phyloP scores from a whole-genome alignment of 768 basidiomycete species.

The Mycena sanguinolenta region DNA sequence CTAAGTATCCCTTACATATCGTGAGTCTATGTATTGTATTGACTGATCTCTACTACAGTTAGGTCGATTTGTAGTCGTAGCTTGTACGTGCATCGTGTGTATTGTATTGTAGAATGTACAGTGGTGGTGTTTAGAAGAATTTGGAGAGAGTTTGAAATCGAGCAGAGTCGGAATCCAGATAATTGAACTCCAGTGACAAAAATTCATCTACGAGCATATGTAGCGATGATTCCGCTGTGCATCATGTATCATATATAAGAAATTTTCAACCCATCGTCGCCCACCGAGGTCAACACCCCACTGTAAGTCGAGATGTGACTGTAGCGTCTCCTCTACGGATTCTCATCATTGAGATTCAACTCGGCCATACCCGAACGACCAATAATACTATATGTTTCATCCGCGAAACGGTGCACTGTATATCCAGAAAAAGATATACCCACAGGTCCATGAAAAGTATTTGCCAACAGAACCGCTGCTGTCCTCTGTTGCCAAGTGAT shows the following conservation, averaged over 20 bases:
- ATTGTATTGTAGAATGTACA: not conserved
- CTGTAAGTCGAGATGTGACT: conserved; percentile 17
- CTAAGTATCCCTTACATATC: not conserved
- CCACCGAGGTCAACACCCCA: conserved; percentile 19
- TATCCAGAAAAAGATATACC: conserved; percentile 19
- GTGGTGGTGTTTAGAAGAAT: not conserved
- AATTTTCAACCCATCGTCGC: not conserved
- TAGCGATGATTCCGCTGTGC: no score
- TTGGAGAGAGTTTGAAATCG: no score
- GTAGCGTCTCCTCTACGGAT: no score
- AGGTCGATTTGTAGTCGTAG: not conserved
- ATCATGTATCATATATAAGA: not conserved
- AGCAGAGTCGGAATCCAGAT: no score
- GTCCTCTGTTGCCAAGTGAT: not conserved
- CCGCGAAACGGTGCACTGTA: not conserved
- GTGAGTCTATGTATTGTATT: no score
- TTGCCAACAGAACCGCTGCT: no score
- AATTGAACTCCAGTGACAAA: no score
- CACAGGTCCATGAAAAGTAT: not conserved
- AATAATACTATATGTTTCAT: not conserved
- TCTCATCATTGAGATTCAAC: no score
- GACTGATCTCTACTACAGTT: not conserved
- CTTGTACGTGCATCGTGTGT: conserved; percentile 1
- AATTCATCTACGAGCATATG: no score
- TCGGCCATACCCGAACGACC: no score